Percentiles rank a stretch among this genome's conserved stretches.
Evolutionary conservation across 2,329 filamentous ascomycete species (phyloP).

Genomic region (Pseudomassariella vexata): DNA sequence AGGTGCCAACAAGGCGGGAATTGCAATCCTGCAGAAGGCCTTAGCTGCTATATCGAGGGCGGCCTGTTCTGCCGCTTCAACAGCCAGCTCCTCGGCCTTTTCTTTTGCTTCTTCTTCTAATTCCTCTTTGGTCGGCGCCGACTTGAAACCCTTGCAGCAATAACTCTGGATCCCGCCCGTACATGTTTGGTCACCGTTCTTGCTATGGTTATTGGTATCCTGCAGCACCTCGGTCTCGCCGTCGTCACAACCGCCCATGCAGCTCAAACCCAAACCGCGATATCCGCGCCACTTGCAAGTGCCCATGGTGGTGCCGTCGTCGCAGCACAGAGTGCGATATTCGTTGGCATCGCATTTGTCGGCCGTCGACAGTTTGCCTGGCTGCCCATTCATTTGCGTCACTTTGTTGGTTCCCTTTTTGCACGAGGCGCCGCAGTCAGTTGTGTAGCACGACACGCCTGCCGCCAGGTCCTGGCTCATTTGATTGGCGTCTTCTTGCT

Average conservation of each 20-base stretch:
- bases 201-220: slow-evolving; percentile 22
- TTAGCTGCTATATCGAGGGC: slow-evolving; percentile 28
- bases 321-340: slow-evolving; percentile 22
- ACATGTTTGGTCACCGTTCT: slow-evolving; percentile 23
- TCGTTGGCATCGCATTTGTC: slow-evolving; percentile 17
- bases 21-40: slow-evolving; percentile 26
- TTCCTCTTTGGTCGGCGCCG: slow-evolving; percentile 12
- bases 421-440: slow-evolving; percentile 19
- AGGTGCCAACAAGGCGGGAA: slow-evolving; percentile 18
- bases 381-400: slow-evolving; percentile 23
- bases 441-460: slow-evolving; percentile 16
- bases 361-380: slow-evolving; percentile 16
- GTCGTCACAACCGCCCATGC: slow-evolving; percentile 21
- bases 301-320: slow-evolving; percentile 14
- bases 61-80: slow-evolving; percentile 18
- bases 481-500: slow-evolving; percentile 6
- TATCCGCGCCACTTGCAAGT: slow-evolving; percentile 21
- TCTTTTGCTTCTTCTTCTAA: slow-evolving; percentile 16
- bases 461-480: slow-evolving; percentile 8
- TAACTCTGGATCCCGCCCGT: slow-evolving; percentile 22
- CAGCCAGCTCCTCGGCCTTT: slow-evolving; percentile 18
- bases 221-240: slow-evolving; percentile 21
- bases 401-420: slow-evolving; percentile 18
- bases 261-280: slow-evolving; percentile 21
- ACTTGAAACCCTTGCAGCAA: slow-evolving; percentile 24